phyloP scores from a whole-genome alignment of 805 yeast species.

The Wickerhamomyces queroliae region DNA sequence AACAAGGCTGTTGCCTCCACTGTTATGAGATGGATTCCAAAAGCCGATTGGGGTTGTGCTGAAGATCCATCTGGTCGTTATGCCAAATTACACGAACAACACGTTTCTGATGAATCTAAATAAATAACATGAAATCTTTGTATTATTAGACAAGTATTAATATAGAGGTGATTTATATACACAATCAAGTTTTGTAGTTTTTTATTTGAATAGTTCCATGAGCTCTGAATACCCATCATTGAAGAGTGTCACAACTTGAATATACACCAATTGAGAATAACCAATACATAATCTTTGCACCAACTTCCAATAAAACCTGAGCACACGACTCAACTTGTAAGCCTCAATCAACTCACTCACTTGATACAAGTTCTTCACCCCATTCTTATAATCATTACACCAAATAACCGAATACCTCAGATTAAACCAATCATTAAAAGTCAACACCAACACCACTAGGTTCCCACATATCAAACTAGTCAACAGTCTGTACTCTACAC shows the following conservation, averaged over 20 bases:
- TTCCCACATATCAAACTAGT: slow-evolving; percentile 17
- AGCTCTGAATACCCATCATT: slow-evolving; percentile 5
- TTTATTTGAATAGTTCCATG: no score
- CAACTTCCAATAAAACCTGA: neutral
- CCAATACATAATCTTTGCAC: neutral
- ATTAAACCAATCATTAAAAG: slow-evolving; percentile 22
- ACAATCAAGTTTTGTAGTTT: no score
- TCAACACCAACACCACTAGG: slow-evolving; percentile 6
- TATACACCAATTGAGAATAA: slow-evolving; percentile 12
- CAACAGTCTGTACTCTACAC: slow-evolving; percentile 19
- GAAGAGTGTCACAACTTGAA: slow-evolving; percentile 11
- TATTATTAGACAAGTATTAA: no score
- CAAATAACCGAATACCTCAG: slow-evolving; percentile 15
- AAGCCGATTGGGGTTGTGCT: slow-evolving; percentile 99
- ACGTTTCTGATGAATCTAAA: slow-evolving; percentile 31
- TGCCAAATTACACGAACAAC: slow-evolving; percentile 82
- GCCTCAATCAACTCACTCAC: slow-evolving; percentile 17
- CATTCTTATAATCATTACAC: slow-evolving; percentile 24
- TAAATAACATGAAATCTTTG: no score
- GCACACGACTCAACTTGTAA: slow-evolving; percentile 10
- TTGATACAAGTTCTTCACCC: slow-evolving; percentile 17
- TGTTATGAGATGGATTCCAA: slow-evolving; percentile 99
- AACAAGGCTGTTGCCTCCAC: slow-evolving; percentile 90
- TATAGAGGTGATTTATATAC: no score
- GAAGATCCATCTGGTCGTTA: slow-evolving; percentile 98